phyloP scores from a whole-genome alignment of 306 rosid genomes.

The Urtica urens region DNA sequence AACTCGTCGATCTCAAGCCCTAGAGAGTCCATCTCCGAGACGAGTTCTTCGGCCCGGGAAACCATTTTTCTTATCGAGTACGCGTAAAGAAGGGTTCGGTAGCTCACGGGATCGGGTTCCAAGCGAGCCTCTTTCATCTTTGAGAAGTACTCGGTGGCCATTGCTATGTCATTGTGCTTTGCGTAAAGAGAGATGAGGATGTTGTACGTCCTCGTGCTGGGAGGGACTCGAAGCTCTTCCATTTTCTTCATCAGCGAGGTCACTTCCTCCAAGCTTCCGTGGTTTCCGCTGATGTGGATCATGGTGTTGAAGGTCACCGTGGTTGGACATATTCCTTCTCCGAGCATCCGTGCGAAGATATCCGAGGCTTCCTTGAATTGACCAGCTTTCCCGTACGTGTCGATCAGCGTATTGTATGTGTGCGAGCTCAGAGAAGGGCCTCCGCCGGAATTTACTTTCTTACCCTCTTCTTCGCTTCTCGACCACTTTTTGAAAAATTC shows the following conservation, averaged over 20 bases:
- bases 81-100: conserved; percentile 56
- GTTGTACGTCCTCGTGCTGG: conserved; percentile 64
- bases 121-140: conserved; percentile 4
- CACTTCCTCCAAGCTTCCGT: conserved; percentile 40
- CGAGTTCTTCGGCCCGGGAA: conserved; percentile 41
- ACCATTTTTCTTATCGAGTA: conserved; percentile 69
- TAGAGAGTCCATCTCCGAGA: conserved; percentile 56
- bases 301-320: conserved; percentile 70
- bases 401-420: conserved; percentile 58
- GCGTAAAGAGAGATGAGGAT: conserved; percentile 40
- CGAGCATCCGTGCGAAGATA: conserved; percentile 65
- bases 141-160: conserved; percentile 39
- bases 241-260: conserved; percentile 44
- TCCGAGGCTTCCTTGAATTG: conserved; percentile 44
- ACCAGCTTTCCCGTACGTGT: conserved; percentile 65
- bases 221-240: conserved; percentile 53
- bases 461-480: conserved; percentile 20
- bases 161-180: conserved; percentile 27
- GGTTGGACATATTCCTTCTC: conserved; percentile 63
- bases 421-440: conserved; percentile 44
- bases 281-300: conserved; percentile 72
- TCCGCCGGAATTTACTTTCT: conserved; percentile 15
- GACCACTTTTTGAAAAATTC: conserved; percentile 72
- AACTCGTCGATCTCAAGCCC: conserved; percentile 60
- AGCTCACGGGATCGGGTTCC: conserved; percentile 39